A percentile compares a stretch with the other conserved stretches of the same genome.
phyloP scores from a whole-genome alignment of 139 green algal genomes.

The Chlorella sp. region DNA sequence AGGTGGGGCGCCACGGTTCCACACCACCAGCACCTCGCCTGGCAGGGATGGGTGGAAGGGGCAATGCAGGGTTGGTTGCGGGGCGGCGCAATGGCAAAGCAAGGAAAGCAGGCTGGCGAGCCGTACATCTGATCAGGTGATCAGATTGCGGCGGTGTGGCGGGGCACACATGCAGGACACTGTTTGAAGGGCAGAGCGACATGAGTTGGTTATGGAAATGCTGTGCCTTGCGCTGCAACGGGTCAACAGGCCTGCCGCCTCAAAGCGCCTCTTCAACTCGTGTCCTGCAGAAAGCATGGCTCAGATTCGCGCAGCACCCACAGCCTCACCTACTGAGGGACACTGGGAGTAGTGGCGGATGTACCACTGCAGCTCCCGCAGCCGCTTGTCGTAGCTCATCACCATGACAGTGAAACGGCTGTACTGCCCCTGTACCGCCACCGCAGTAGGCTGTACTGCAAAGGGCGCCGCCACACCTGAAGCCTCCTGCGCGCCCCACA shows the following conservation, averaged over 20 bases:
- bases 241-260: too few relatives aligned
- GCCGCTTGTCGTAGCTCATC: constrained; percentile 55
- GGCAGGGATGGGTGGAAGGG: not conserved
- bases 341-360: constrained; percentile 59
- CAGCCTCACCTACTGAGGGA: constrained; percentile 43
- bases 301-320: not conserved
- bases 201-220: not conserved
- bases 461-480: not conserved
- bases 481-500: not conserved
- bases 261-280: too few relatives aligned
- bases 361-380: constrained; percentile 48
- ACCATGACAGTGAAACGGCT: not conserved
- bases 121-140: too few relatives aligned
- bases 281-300: not conserved
- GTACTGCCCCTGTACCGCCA: constrained; percentile 46
- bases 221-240: too few relatives aligned
- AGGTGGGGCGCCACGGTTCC: constrained; percentile 13
- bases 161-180: not conserved
- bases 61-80: not conserved
- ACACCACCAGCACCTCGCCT: constrained; percentile 34
- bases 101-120: too few relatives aligned
- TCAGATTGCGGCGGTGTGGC: not conserved
- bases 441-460: not conserved
- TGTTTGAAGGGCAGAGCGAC: too few relatives aligned
- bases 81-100: too few relatives aligned